These are phyloP conservation scores for Calonectria montana DNA, from an alignment of 2,329 filamentous ascomycete species.

Conservation along the genomic window DNA sequence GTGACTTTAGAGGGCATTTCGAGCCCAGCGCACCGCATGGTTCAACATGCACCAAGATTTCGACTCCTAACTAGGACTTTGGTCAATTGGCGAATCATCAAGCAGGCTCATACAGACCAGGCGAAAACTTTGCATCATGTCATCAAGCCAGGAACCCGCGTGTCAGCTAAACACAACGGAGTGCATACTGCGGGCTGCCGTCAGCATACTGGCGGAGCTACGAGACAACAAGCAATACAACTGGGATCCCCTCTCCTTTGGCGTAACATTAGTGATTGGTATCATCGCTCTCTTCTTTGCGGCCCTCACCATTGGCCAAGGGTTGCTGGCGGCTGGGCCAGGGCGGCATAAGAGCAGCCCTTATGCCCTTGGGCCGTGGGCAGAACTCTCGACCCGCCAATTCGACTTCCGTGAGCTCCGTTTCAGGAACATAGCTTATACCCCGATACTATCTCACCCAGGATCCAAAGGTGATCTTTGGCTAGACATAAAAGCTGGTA, in stretches of 20 bases:
- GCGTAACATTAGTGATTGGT: slow-evolving; percentile 17
- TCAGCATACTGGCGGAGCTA: neutral
- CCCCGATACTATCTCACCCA: neutral
- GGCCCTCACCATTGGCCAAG: slow-evolving; percentile 19
- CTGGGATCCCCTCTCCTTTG: slow-evolving; percentile 24
- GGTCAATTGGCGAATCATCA: neutral
- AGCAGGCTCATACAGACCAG: neutral
- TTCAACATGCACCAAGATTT: neutral
- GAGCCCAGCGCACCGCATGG: neutral
- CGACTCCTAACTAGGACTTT: neutral
- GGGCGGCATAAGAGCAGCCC: slow-evolving; percentile 2
- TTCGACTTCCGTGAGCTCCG: slow-evolving; percentile 3
- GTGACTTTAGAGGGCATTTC: neutral
- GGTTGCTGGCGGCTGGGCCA: slow-evolving; percentile 11
- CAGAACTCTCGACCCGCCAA: neutral
- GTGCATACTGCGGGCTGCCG: neutral
- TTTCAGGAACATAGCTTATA: neutral
- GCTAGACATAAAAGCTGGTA: neutral
- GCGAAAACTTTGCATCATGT: neutral
- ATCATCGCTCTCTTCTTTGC: slow-evolving; percentile 23
- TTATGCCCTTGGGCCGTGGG: neutral
- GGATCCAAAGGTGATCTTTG: neutral
- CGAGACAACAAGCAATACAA: slow-evolving; percentile 33
- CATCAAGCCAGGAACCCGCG: neutral
- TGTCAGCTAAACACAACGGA: slow-evolving; percentile 1